phyloP scores from a whole-genome alignment of 495 filamentous ascomycete species.

The Penicillium chermesinum region DNA sequence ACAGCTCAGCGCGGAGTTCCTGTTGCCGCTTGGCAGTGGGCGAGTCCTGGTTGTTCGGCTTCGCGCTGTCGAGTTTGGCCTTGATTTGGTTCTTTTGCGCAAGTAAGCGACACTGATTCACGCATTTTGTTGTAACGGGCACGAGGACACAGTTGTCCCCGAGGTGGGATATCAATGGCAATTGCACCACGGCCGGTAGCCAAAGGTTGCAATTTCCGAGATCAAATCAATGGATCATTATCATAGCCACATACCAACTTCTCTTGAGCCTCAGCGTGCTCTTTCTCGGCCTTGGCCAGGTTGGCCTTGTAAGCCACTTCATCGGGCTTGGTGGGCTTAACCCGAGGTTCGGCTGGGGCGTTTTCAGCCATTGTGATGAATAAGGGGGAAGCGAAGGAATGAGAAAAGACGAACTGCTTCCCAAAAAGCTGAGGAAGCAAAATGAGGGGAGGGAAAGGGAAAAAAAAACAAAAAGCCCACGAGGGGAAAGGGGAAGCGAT shows the following conservation, averaged over 20 bases:
- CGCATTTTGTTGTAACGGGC: not conserved
- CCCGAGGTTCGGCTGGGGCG: conserved; percentile 41
- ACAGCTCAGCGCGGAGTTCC: conserved; percentile 70
- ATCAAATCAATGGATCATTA: too few species aligned
- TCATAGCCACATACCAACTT: conserved; percentile 60
- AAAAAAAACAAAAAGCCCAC: conserved; percentile 15
- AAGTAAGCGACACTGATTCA: not conserved
- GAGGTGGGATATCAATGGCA: not conserved
- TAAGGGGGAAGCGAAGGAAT: conserved; percentile 9
- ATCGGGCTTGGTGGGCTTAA: conserved; percentile 51
- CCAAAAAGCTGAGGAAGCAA: conserved; percentile 10
- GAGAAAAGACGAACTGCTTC: conserved; percentile 6
- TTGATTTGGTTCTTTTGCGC: conserved; percentile 67
- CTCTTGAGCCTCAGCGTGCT: conserved; percentile 64
- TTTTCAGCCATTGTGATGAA: conserved; percentile 33
- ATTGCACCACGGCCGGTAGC: not conserved
- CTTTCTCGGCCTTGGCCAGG: conserved; percentile 75
- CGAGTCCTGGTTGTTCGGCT: conserved; percentile 69
- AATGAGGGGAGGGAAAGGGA: conserved; percentile 7
- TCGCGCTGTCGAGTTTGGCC: conserved; percentile 73
- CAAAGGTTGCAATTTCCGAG: conserved; percentile 5
- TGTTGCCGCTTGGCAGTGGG: conserved; percentile 70
- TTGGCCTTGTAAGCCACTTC: conserved; percentile 55
- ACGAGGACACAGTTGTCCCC: not conserved
- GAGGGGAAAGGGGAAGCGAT: conserved; percentile 23